Conservation (phyloP, 164 flowering plant species). For the Umbellularia californica region DNA sequence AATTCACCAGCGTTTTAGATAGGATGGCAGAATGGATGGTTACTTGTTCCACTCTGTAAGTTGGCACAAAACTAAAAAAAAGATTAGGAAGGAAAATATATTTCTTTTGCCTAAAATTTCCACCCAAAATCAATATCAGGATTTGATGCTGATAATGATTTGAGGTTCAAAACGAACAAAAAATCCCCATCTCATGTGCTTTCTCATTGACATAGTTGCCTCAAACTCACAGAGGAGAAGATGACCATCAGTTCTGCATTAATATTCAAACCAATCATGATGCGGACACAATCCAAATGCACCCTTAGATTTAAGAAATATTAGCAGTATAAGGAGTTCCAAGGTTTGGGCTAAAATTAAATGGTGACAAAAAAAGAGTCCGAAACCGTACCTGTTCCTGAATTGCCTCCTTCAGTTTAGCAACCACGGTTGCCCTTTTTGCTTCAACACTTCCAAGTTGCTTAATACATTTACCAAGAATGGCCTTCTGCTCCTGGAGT, state of each 20-base stretch:
- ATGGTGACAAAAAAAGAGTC: neutral
- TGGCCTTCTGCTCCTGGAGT: constrained; percentile 58
- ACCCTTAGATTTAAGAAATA: neutral
- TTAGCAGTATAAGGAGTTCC: too few species aligned
- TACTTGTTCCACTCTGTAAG: neutral
- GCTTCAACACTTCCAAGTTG: constrained; percentile 61
- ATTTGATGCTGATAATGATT: neutral
- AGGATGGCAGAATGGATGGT: neutral
- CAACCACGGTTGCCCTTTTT: constrained; percentile 48
- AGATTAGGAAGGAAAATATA: neutral
- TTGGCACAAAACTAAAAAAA: too few species aligned
- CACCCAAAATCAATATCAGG: neutral
- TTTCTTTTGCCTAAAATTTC: too few species aligned
- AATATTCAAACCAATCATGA: too few species aligned
- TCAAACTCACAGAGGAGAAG: neutral
- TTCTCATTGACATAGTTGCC: neutral
- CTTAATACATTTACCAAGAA: constrained; percentile 43
- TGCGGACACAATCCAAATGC: neutral
- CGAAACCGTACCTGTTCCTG: constrained; percentile 56
- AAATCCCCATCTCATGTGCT: neutral
- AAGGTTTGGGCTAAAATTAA: neutral
- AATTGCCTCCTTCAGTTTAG: constrained; percentile 70
- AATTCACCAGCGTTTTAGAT: too few species aligned
- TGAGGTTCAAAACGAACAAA: neutral
- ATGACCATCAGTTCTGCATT: neutral